phyloP scores from a whole-genome alignment of 2,329 filamentous ascomycete genomes.

The Penicillium thymicola region DNA sequence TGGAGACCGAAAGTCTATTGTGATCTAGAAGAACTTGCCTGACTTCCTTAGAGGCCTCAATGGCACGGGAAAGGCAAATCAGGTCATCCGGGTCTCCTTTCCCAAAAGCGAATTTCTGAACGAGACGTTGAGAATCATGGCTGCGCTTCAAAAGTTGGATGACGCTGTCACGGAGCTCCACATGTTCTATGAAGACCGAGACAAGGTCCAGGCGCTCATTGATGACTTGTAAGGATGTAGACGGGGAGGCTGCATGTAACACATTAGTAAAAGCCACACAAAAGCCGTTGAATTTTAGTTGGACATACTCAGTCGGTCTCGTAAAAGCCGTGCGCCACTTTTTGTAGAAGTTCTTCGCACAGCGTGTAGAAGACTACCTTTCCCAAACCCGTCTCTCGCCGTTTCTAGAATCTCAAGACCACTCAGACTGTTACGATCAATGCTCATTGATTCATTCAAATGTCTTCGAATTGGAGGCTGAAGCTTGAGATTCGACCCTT shows the following conservation, averaged over 20 bases:
- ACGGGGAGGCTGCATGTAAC: slow-evolving; percentile 62
- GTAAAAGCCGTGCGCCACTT: slow-evolving; percentile 79
- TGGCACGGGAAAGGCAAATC: slow-evolving; percentile 75
- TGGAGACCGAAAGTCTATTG: slow-evolving; percentile 1
- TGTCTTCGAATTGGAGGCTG: slow-evolving; percentile 76
- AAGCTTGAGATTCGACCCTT: slow-evolving; percentile 73
- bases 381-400: slow-evolving; percentile 71
- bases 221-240: slow-evolving; percentile 78
- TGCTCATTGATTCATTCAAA: slow-evolving; percentile 74
- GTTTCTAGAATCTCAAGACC: slow-evolving; percentile 87
- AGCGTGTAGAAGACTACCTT: slow-evolving; percentile 86
- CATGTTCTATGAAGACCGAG: slow-evolving; percentile 65
- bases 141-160: slow-evolving; percentile 67
- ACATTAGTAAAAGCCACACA: slow-evolving; percentile 11
- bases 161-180: slow-evolving; percentile 67
- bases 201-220: slow-evolving; percentile 78
- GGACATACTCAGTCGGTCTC: slow-evolving; percentile 70
- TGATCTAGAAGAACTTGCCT: slow-evolving; percentile 31
- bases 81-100: slow-evolving; percentile 91
- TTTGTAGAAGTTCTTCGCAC: slow-evolving; percentile 86
- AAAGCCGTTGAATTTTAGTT: not conserved
- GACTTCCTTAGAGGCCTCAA: slow-evolving; percentile 69
- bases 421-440: slow-evolving; percentile 87
- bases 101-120: slow-evolving; percentile 91
- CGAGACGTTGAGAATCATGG: slow-evolving; percentile 81